Conservation (phyloP, 2,329 filamentous ascomycete genomes). For the Diaporthe citri region DNA sequence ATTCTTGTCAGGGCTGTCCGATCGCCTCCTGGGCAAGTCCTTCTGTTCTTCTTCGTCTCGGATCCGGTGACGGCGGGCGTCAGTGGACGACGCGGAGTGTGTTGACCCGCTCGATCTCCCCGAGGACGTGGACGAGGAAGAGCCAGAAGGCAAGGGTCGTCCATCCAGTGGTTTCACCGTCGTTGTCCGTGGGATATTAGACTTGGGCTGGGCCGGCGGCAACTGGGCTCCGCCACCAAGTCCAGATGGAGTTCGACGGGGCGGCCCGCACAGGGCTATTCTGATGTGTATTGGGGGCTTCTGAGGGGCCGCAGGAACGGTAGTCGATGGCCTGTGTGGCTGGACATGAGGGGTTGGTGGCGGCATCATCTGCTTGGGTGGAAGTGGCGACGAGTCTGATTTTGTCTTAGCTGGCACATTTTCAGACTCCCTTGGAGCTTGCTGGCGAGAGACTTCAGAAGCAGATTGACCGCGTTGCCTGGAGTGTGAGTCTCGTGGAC, state of each 20-base stretch:
- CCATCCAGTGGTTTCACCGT: no score
- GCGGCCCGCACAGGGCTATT: neutral
- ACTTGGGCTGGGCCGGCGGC: neutral
- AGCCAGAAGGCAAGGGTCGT: no score
- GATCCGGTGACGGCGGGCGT: no score
- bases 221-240: neutral
- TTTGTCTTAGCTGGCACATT: neutral
- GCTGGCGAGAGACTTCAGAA: neutral
- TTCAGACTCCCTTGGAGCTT: neutral
- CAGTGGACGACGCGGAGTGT: no score
- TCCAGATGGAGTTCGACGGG: neutral
- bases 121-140: no score
- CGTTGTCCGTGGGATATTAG: no score
- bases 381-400: neutral
- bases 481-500: neutral
- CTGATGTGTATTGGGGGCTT: neutral
- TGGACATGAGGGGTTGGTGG: neutral
- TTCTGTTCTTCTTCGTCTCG: no score
- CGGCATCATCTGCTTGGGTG: neutral
- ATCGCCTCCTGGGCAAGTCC: no score
- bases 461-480: neutral
- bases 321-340: neutral
- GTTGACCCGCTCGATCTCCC: no score
- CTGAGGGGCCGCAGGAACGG: neutral
- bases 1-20: no score